Conservation (phyloP, 495 filamentous ascomycete species). For the Aspergillus nidulans region DNA sequence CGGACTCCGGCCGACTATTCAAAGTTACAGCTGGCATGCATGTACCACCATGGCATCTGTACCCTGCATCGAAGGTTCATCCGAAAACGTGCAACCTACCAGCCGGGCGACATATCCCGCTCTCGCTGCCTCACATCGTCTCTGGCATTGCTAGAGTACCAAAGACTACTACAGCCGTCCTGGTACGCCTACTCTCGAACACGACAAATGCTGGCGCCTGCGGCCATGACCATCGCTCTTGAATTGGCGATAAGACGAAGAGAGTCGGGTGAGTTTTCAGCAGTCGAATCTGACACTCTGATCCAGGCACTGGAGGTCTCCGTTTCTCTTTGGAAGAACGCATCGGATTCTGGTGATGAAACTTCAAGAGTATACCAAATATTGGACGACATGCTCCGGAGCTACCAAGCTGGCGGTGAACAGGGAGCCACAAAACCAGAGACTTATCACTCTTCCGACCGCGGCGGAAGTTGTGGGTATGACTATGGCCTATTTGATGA, state of each 20-base stretch:
- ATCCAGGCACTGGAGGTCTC: background rate
- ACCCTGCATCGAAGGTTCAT: conserved; percentile 8
- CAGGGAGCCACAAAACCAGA: background rate
- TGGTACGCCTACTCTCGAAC: conserved; percentile 7
- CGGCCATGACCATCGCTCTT: conserved; percentile 4
- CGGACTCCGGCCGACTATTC: background rate
- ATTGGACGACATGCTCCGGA: background rate
- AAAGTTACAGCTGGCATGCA: background rate
- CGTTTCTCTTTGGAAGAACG: background rate
- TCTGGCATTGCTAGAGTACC: background rate
- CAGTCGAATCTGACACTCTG: background rate
- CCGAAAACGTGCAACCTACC: background rate
- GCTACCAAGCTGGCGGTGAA: background rate
- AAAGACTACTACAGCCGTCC: background rate
- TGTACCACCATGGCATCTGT: conserved; percentile 13
- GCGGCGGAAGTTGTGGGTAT: background rate
- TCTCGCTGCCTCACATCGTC: conserved; percentile 6
- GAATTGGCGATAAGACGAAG: conserved; percentile 4
- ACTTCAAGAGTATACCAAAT: background rate
- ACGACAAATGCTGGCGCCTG: conserved; percentile 5
- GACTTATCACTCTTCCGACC: background rate
- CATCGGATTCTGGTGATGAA: background rate
- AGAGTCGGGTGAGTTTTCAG: background rate
- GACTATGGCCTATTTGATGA: background rate
- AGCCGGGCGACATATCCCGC: background rate